These are phyloP conservation scores for Sphagnum fallax DNA, from an alignment of 228 moss, liverwort and hornwort genomes.

Conservation along the genomic window DNA sequence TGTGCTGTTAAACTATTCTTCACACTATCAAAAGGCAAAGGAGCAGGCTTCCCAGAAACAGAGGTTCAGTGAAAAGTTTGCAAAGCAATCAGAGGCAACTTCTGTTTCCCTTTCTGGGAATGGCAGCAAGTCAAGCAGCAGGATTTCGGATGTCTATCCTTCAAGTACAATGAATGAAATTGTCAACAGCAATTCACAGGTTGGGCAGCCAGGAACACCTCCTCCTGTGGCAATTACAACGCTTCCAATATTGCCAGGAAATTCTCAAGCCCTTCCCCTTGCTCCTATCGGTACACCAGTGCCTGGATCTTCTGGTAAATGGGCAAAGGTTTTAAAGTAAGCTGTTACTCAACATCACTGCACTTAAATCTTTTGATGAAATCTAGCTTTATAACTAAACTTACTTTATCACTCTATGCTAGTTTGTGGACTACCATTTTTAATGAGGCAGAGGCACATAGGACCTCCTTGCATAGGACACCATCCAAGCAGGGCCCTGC, in stretches of 20 bases:
- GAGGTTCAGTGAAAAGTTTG: conserved; percentile 49
- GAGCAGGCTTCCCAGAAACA: conserved; percentile 89
- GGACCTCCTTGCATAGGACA: no score
- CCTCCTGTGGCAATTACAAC: conserved; percentile 30
- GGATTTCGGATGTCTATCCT: conserved; percentile 25
- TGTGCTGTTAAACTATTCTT: no score
- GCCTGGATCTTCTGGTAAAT: conserved; percentile 54
- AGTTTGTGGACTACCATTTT: no score
- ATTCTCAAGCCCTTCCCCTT: conserved; percentile 48
- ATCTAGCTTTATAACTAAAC: no score
- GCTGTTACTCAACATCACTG: conserved; percentile 7
- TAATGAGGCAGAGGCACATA: no score
- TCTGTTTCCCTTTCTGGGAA: conserved; percentile 14
- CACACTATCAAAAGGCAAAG: conserved; percentile 50
- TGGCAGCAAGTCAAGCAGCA: conserved; percentile 41
- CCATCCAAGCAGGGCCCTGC: no score
- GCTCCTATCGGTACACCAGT: conserved; percentile 94
- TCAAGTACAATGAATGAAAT: conserved; percentile 34
- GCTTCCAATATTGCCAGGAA: conserved; percentile 29
- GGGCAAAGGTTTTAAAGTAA: conserved; percentile 64
- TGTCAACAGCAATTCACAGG: conserved; percentile 37
- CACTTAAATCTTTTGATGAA: not conserved
- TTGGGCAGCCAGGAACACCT: conserved; percentile 43
- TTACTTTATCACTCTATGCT: no score
- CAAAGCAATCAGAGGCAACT: conserved; percentile 40